Conservation (phyloP, 2,329 filamentous ascomycete genomes). For the Gaeumannomyces tritici region DNA sequence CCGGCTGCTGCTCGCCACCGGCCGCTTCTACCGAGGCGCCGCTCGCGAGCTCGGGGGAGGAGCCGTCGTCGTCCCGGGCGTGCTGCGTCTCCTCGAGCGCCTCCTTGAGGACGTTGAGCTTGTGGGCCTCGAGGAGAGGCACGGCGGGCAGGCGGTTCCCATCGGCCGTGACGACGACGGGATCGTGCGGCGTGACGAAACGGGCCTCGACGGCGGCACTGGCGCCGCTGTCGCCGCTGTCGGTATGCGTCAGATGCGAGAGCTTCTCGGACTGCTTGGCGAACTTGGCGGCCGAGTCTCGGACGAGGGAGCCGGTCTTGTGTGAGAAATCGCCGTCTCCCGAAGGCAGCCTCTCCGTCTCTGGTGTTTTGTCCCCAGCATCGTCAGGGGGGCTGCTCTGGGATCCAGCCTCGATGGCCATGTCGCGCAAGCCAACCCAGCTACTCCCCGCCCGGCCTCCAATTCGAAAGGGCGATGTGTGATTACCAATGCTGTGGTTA, state of each 20-base stretch:
- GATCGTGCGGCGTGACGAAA: conserved; percentile 61
- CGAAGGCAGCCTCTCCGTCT: neutral
- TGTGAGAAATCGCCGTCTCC: neutral
- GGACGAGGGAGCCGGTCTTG: neutral
- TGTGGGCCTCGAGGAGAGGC: conserved; percentile 59
- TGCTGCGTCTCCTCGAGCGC: conserved; percentile 22
- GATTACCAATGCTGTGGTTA: neutral
- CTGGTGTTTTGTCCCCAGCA: neutral
- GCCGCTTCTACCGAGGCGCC: neutral
- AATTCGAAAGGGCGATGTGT: neutral
- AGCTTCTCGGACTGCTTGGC: conserved; percentile 51
- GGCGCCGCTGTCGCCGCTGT: conserved; percentile 15
- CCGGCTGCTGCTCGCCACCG: neutral
- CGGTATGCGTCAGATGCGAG: conserved; percentile 27
- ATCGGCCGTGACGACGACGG: conserved; percentile 59
- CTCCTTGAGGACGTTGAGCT: conserved; percentile 55
- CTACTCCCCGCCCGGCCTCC: neutral
- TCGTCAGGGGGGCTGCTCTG: neutral
- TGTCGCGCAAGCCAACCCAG: neutral
- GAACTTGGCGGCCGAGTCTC: conserved; percentile 41
- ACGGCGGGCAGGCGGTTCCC: conserved; percentile 59
- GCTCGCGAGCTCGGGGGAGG: neutral
- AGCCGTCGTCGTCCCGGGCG: neutral
- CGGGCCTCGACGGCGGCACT: conserved; percentile 49
- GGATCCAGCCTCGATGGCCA: neutral